Percentiles rank a stretch among this genome's conserved stretches.
These are phyloP conservation scores for Curvularia eragrostidis DNA, from an alignment of 2,329 filamentous ascomycete species.

Conservation along the genomic window DNA sequence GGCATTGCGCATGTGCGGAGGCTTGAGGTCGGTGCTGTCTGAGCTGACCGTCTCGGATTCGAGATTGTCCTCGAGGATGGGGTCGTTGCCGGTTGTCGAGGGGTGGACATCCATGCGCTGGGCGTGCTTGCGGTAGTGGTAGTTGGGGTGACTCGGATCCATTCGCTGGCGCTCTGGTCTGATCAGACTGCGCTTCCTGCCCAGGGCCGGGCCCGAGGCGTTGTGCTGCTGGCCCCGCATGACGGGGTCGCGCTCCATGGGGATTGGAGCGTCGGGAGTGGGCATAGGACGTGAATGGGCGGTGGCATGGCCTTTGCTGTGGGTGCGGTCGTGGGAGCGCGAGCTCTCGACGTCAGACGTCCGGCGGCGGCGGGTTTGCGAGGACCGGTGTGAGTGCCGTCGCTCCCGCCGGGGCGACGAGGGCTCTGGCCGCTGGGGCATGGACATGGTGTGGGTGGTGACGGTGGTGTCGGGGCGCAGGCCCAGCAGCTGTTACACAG, in stretches of 20 bases:
- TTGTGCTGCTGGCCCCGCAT: constrained; percentile 49
- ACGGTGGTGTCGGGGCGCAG: constrained; percentile 25
- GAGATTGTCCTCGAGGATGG: constrained; percentile 74
- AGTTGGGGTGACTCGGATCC: constrained; percentile 88
- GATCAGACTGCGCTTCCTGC: constrained; percentile 85
- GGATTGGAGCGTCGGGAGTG: constrained; percentile 53
- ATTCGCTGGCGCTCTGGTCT: constrained; percentile 87
- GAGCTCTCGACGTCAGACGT: constrained; percentile 73
- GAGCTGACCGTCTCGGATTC: constrained; percentile 64
- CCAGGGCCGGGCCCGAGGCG: constrained; percentile 57
- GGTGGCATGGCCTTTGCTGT: constrained; percentile 51
- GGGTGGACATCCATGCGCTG: constrained; percentile 90
- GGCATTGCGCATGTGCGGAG: constrained; percentile 46
- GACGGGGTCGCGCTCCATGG: constrained; percentile 61
- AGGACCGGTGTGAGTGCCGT: constrained; percentile 65
- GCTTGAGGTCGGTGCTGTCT: constrained; percentile 66
- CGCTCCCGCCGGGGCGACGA: constrained; percentile 61
- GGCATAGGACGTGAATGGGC: constrained; percentile 52
- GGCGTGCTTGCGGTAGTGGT: constrained; percentile 93
- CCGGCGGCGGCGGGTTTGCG: constrained; percentile 57
- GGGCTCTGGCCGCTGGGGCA: constrained; percentile 68
- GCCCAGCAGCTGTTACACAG: constrained; percentile 28
- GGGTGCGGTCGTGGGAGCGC: constrained; percentile 54
- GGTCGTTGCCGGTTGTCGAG: constrained; percentile 91
- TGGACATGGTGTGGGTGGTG: constrained; percentile 50